A percentile compares a stretch with the other conserved stretches of the same genome.
phyloP scores from a whole-genome alignment of 768 basidiomycete species.

The Cystobasidium ongulense region DNA sequence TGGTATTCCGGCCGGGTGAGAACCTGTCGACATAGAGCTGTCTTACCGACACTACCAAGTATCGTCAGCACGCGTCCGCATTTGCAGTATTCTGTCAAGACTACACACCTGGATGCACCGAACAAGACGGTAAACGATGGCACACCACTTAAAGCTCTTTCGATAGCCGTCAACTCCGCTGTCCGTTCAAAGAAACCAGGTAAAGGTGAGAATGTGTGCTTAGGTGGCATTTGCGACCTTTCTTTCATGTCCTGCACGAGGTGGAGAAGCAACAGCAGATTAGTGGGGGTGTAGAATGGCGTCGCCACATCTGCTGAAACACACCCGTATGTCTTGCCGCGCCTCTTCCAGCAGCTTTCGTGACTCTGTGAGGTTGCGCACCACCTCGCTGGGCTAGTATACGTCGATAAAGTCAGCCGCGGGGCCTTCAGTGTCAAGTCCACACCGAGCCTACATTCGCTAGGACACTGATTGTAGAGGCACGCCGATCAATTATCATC shows the following conservation, averaged over 20 bases:
- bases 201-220: constrained; percentile 68
- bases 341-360: constrained; percentile 68
- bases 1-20: constrained; percentile 62
- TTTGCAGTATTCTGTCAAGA: not conserved
- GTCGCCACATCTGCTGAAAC: constrained; percentile 46
- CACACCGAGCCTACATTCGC: not conserved
- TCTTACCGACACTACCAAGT: constrained; percentile 63
- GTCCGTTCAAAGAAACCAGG: constrained; percentile 66
- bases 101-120: constrained; percentile 54
- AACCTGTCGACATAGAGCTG: constrained; percentile 68
- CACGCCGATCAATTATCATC: constrained; percentile 1
- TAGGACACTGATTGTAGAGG: constrained; percentile 29
- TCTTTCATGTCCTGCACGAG: not conserved
- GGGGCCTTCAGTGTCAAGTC: not conserved
- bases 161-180: constrained; percentile 58
- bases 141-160: constrained; percentile 16
- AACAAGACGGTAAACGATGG: constrained; percentile 70
- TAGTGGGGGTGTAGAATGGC: no score
- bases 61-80: constrained; percentile 12
- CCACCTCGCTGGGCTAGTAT: constrained; percentile 63
- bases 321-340: constrained; percentile 63
- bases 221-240: constrained; percentile 51
- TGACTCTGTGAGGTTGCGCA: constrained; percentile 71
- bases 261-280: not conserved
- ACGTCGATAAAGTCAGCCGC: not conserved